Conservation (phyloP, 2,329 filamentous ascomycete genomes). For the Leptographium procerum region DNA sequence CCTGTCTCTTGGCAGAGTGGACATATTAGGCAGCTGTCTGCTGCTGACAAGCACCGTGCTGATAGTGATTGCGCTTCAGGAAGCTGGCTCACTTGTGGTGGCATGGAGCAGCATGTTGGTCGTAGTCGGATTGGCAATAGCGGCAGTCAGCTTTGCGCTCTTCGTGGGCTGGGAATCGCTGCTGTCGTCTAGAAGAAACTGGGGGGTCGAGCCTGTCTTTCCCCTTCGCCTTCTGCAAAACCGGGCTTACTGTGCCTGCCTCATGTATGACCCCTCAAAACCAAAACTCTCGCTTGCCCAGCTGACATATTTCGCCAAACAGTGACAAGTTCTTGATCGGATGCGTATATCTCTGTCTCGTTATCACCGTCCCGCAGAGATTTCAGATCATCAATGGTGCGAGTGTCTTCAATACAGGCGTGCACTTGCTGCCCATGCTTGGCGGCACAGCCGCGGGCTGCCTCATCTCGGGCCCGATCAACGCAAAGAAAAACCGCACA, state of each 20-base stretch:
- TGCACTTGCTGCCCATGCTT: slow-evolving; percentile 48
- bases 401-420: slow-evolving; percentile 39
- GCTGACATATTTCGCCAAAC: background rate
- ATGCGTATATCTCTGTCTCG: slow-evolving; percentile 45
- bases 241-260: slow-evolving; percentile 38
- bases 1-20: slow-evolving; percentile 9
- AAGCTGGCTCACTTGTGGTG: slow-evolving; percentile 40
- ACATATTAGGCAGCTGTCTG: slow-evolving; percentile 22
- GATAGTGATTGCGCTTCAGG: slow-evolving; percentile 44
- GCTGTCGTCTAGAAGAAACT: slow-evolving; percentile 25
- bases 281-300: background rate
- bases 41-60: slow-evolving; percentile 41
- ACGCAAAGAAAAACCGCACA: slow-evolving; percentile 42
- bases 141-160: slow-evolving; percentile 33
- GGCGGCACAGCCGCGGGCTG: slow-evolving; percentile 45
- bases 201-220: slow-evolving; percentile 41
- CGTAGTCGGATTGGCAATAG: slow-evolving; percentile 34
- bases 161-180: slow-evolving; percentile 41
- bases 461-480: slow-evolving; percentile 41
- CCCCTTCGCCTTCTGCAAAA: slow-evolving; percentile 35
- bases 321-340: slow-evolving; percentile 46
- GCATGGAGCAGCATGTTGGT: slow-evolving; percentile 42
- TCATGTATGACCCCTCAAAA: slow-evolving; percentile 26
- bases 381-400: slow-evolving; percentile 48
- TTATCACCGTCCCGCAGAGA: slow-evolving; percentile 46